phyloP scores from a whole-genome alignment of 176 grass and related monocot species.

The Oryza australiensis region DNA sequence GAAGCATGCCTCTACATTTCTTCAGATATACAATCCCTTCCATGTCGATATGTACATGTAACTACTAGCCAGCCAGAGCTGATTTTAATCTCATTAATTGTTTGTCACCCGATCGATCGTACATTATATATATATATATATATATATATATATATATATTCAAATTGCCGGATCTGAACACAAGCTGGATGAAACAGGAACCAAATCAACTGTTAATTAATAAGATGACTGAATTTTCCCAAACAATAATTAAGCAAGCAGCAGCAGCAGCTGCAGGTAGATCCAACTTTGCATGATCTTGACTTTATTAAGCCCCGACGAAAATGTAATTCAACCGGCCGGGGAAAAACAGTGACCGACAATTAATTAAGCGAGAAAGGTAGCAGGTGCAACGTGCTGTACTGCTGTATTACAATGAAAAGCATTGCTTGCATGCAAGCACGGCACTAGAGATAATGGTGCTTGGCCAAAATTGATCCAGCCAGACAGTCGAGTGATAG shows the following conservation, averaged over 20 bases:
- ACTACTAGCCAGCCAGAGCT: too few relatives aligned
- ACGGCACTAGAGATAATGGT: not conserved
- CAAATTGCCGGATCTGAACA: not conserved
- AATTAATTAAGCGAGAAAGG: not conserved
- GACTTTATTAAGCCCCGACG: not conserved
- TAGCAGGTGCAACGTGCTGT: not conserved
- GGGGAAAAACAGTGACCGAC: not conserved
- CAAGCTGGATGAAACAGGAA: not conserved
- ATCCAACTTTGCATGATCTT: not conserved
- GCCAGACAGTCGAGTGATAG: not conserved
- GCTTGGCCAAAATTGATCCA: not conserved
- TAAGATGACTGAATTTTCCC: not conserved
- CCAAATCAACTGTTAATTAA: not conserved
- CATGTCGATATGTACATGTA: too few relatives aligned
- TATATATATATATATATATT: too few relatives aligned
- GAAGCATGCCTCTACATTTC: not conserved
- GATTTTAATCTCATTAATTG: not conserved
- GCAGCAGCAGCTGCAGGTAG: not conserved
- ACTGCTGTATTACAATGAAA: not conserved
- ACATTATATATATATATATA: too few relatives aligned
- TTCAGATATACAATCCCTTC: not conserved
- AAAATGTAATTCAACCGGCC: not conserved
- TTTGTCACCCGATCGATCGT: not conserved
- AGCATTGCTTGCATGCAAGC: not conserved
- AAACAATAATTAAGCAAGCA: not conserved